Conservation (phyloP, 208 protist species). For the Acanthamoeba castellanii region DNA sequence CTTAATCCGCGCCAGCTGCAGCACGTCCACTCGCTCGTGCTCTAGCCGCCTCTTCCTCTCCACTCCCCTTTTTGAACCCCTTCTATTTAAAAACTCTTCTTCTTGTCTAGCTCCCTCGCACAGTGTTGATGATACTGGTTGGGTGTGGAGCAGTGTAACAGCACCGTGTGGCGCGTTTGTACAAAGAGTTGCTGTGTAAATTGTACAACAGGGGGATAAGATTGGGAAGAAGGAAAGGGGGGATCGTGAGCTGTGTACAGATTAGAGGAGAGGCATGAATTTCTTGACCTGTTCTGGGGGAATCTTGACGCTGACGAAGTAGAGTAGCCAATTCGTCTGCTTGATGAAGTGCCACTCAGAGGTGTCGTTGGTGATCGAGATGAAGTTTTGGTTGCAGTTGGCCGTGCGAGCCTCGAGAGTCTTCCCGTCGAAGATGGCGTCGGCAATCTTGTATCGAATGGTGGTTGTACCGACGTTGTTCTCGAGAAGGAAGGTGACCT, state of each 20-base stretch:
- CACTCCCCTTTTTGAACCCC: neutral
- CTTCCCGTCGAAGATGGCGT: slow-evolving; percentile 41
- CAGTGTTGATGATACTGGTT: no score
- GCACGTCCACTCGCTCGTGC: slow-evolving; percentile 48
- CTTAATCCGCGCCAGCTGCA: slow-evolving; percentile 41
- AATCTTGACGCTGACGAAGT: slow-evolving; percentile 53
- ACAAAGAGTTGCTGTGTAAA: neutral
- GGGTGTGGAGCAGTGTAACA: no score
- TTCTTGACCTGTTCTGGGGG: slow-evolving; percentile 66
- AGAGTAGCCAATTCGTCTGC: slow-evolving; percentile 57
- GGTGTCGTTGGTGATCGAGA: slow-evolving; percentile 59
- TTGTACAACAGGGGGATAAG: neutral
- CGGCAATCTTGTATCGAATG: slow-evolving; percentile 68
- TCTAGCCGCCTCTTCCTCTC: neutral
- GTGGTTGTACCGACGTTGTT: slow-evolving; percentile 70
- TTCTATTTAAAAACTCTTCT: no score
- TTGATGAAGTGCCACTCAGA: slow-evolving; percentile 69
- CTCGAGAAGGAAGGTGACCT: slow-evolving; percentile 69
- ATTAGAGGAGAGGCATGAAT: slow-evolving; percentile 60
- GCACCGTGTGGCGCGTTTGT: neutral
- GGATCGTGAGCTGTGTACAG: neutral
- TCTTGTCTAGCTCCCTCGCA: no score
- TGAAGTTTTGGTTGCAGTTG: slow-evolving; percentile 47
- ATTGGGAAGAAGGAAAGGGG: neutral
- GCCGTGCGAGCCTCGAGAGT: neutral